These are phyloP conservation scores for Xanthoparmelia taractica DNA, from an alignment of 495 filamentous ascomycete species.

Conservation along the genomic window DNA sequence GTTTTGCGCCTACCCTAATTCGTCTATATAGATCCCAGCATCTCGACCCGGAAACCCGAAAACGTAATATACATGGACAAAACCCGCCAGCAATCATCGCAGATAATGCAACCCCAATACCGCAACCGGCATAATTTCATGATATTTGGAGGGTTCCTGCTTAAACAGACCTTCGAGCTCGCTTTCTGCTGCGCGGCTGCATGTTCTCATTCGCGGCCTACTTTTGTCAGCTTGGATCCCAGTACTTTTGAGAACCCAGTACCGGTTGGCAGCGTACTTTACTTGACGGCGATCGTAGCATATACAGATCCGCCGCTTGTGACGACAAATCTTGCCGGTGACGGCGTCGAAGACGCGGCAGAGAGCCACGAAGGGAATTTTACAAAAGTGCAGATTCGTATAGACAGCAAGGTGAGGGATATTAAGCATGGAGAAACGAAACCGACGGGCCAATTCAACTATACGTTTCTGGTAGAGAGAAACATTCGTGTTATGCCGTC, in stretches of 20 bases:
- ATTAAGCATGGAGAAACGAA: slow-evolving; percentile 69
- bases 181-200: slow-evolving; percentile 84
- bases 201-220: slow-evolving; percentile 65
- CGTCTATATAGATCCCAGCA: slow-evolving; percentile 46
- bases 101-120: slow-evolving; percentile 84
- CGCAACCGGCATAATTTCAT: slow-evolving; percentile 82
- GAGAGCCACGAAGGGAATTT: slow-evolving; percentile 33
- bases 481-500: slow-evolving; percentile 68
- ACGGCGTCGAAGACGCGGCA: slow-evolving; percentile 31
- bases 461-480: slow-evolving; percentile 70
- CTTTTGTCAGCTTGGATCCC: slow-evolving; percentile 70
- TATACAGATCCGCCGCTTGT: slow-evolving; percentile 64
- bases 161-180: slow-evolving; percentile 76
- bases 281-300: slow-evolving; percentile 66
- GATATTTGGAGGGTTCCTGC: slow-evolving; percentile 82
- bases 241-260: slow-evolving; percentile 80
- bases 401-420: slow-evolving; percentile 69
- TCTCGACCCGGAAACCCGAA: slow-evolving; percentile 46
- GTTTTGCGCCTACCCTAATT: background rate
- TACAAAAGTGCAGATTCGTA: slow-evolving; percentile 67
- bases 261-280: slow-evolving; percentile 74
- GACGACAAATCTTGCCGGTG: slow-evolving; percentile 24
- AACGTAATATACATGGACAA: slow-evolving; percentile 61
- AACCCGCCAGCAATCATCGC: slow-evolving; percentile 59
- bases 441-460: slow-evolving; percentile 76